Evolutionary conservation across 2,329 filamentous ascomycete species (phyloP).

Genomic region (Colletotrichum sojae): DNA sequence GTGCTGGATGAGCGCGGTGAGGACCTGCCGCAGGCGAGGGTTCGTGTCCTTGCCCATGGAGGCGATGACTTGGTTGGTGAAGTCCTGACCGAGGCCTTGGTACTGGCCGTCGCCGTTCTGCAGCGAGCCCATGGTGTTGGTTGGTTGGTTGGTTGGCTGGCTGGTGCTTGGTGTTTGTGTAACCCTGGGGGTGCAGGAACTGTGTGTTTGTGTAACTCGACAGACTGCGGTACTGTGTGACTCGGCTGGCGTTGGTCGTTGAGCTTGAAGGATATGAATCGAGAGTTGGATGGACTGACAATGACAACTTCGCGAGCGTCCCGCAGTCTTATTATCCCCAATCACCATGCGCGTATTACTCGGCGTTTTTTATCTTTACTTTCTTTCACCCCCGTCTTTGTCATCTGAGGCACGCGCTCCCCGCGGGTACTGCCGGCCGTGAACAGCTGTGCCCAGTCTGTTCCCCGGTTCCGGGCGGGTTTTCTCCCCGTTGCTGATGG

Average conservation of each 20-base stretch:
- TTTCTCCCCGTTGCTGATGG: too few relatives aligned
- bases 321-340: slow-evolving; percentile 23
- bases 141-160: too few relatives aligned
- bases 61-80: slow-evolving; percentile 81
- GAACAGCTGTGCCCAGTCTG: background rate
- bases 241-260: background rate
- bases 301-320: background rate
- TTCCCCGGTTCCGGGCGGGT: slow-evolving; percentile 12
- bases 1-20: slow-evolving; percentile 78
- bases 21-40: slow-evolving; percentile 77
- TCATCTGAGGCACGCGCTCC: slow-evolving; percentile 16
- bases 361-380: background rate
- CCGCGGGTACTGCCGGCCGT: slow-evolving; percentile 30
- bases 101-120: slow-evolving; percentile 29
- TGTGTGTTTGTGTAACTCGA: background rate
- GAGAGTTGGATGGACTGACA: background rate
- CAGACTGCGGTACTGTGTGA: too few relatives aligned
- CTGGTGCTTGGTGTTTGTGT: too few relatives aligned
- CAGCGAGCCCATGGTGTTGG: slow-evolving; percentile 30
- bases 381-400: background rate
- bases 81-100: slow-evolving; percentile 59
- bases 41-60: slow-evolving; percentile 80
- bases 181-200: background rate
- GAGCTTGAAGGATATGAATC: background rate
- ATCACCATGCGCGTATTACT: slow-evolving; percentile 27